Conservation (phyloP, 2,329 filamentous ascomycete species). For the Diplodia sapinea region DNA sequence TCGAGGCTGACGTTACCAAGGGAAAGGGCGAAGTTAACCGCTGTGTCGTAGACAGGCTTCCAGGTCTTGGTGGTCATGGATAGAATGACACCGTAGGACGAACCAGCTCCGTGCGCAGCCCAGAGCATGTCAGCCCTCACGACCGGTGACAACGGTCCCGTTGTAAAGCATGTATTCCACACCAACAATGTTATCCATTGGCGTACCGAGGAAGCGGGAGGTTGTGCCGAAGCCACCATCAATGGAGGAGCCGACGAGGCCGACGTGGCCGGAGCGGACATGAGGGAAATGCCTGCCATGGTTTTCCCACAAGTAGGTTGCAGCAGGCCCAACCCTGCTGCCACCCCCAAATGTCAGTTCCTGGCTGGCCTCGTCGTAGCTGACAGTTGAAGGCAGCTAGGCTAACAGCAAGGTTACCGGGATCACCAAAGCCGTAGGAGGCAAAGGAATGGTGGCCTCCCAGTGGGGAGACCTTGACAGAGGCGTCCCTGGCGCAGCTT, state of each 20-base stretch:
- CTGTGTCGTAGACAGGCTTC: slow-evolving; percentile 33
- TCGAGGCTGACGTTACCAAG: slow-evolving; percentile 34
- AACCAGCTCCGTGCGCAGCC: slow-evolving; percentile 34
- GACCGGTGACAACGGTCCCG: slow-evolving; percentile 15
- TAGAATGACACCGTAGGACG: slow-evolving; percentile 34
- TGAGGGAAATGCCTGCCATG: slow-evolving; percentile 36
- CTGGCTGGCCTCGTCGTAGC: slow-evolving; percentile 32
- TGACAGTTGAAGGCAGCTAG: slow-evolving; percentile 34
- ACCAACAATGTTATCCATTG: slow-evolving; percentile 35
- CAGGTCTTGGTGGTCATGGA: slow-evolving; percentile 35
- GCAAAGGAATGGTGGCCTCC: slow-evolving; percentile 35
- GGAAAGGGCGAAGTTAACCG: slow-evolving; percentile 35
- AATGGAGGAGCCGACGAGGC: slow-evolving; percentile 34
- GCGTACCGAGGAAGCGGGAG: slow-evolving; percentile 34
- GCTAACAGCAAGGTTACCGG: slow-evolving; percentile 34
- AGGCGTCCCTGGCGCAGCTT: slow-evolving; percentile 33
- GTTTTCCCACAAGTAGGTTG: slow-evolving; percentile 36
- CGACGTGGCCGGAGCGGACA: slow-evolving; percentile 34
- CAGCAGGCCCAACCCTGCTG: slow-evolving; percentile 34
- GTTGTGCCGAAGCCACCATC: slow-evolving; percentile 36
- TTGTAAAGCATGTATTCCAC: slow-evolving; percentile 33
- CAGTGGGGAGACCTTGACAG: slow-evolving; percentile 33
- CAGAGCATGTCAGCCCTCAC: slow-evolving; percentile 14
- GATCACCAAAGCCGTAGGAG: slow-evolving; percentile 34
- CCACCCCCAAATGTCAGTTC: slow-evolving; percentile 35